Conservation (phyloP, 306 rosid species). For the Hippophae gyantsensis region DNA sequence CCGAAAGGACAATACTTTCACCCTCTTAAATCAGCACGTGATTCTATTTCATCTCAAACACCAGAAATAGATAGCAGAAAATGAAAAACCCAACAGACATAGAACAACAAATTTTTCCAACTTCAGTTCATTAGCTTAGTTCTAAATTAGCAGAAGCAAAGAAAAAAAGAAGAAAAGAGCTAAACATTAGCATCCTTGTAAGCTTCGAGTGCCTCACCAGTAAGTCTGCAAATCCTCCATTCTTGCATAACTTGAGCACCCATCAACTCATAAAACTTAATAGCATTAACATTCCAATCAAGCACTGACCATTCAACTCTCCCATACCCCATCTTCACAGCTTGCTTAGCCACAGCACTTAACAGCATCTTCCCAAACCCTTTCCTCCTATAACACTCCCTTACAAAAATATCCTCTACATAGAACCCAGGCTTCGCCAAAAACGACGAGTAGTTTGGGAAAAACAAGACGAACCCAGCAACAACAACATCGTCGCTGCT, state of each 20-base stretch:
- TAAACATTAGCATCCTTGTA: conserved; percentile 22
- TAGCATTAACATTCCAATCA: conserved; percentile 75
- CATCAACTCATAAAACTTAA: conserved; percentile 64
- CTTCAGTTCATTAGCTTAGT: background rate
- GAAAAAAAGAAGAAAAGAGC: background rate
- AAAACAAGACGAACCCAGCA: conserved; percentile 72
- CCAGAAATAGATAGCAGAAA: background rate
- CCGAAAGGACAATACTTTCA: too few relatives aligned
- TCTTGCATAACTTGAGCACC: conserved; percentile 66
- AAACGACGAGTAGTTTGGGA: conserved; percentile 63
- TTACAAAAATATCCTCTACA: conserved; percentile 68
- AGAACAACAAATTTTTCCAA: background rate
- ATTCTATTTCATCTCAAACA: too few relatives aligned
- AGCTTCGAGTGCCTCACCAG: conserved; percentile 58
- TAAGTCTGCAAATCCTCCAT: conserved; percentile 78
- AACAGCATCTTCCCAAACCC: conserved; percentile 64
- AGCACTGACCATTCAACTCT: conserved; percentile 87
- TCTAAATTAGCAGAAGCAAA: background rate
- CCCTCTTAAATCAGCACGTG: too few relatives aligned
- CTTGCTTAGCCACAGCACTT: conserved; percentile 69
- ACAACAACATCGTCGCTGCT: conserved; percentile 16
- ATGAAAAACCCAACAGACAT: background rate
- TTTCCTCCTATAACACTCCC: conserved; percentile 71
- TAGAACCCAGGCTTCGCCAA: conserved; percentile 68
- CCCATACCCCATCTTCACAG: conserved; percentile 83